phyloP scores from a whole-genome alignment of 108 stramenopile genomes.

The Stephanodiscus triporus region DNA sequence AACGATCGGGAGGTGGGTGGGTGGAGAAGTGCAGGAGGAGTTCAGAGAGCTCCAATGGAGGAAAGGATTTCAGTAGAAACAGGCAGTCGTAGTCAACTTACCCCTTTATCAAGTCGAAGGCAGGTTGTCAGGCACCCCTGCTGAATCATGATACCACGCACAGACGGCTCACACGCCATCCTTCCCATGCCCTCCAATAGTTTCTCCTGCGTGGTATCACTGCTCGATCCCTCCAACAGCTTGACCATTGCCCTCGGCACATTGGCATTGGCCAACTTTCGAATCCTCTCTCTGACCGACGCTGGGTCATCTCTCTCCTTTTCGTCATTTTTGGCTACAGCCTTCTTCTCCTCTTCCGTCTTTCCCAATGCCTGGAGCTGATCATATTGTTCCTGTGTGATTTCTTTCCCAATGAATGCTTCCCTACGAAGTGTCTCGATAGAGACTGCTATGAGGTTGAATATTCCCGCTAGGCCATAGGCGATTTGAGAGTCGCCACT shows the following conservation, averaged over 20 bases:
- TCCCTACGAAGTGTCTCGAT: slow-evolving; percentile 85
- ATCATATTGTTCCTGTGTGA: slow-evolving; percentile 96
- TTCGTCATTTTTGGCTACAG: slow-evolving; percentile 56
- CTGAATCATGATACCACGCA: slow-evolving; percentile 92
- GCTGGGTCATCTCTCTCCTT: slow-evolving; percentile 64
- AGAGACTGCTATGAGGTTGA: slow-evolving; percentile 84
- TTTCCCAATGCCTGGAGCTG: slow-evolving; percentile 87
- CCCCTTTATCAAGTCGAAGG: slow-evolving; percentile 77
- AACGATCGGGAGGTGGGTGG: too few relatives aligned
- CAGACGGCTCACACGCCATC: slow-evolving; percentile 73
- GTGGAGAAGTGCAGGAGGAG: background rate
- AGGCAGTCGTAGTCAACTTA: slow-evolving; percentile 24
- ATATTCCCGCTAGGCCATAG: slow-evolving; percentile 88
- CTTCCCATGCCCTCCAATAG: slow-evolving; percentile 70
- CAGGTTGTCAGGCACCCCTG: slow-evolving; percentile 90
- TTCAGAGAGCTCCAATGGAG: background rate
- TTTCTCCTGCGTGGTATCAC: slow-evolving; percentile 79
- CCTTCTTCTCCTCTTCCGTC: slow-evolving; percentile 83
- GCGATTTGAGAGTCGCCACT: slow-evolving; percentile 70
- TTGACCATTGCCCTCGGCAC: slow-evolving; percentile 87
- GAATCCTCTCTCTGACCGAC: slow-evolving; percentile 69
- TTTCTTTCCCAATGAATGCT: slow-evolving; percentile 91
- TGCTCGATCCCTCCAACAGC: slow-evolving; percentile 77
- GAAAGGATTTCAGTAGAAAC: background rate
- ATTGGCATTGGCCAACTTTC: slow-evolving; percentile 77